phyloP scores from a whole-genome alignment of 352 stramenopile genomes.

The Phytophthora syringae region DNA sequence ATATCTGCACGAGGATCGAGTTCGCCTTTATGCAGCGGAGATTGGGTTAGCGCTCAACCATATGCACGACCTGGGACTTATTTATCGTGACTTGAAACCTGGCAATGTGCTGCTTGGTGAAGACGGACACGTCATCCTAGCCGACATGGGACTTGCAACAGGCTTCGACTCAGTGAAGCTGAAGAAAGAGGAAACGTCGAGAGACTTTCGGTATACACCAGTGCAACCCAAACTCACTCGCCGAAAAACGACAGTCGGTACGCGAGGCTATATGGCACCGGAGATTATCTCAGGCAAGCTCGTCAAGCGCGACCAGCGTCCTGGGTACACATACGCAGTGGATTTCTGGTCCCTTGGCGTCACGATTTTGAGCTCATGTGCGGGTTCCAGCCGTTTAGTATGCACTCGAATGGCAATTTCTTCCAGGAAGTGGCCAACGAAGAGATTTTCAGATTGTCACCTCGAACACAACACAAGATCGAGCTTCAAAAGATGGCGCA shows the following conservation, averaged over 20 bases:
- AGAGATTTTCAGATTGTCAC: conserved; percentile 75
- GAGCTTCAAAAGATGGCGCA: conserved; percentile 85
- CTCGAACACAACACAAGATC: conserved; percentile 79
- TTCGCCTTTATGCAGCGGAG: conserved; percentile 84
- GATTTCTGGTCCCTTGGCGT: conserved; percentile 88
- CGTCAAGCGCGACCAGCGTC: conserved; percentile 78
- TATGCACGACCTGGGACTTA: conserved; percentile 87
- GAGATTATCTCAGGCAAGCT: conserved; percentile 91
- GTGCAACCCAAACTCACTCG: conserved; percentile 66
- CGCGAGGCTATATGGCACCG: conserved; percentile 91
- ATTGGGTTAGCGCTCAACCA: conserved; percentile 88
- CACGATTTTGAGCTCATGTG: conserved; percentile 89
- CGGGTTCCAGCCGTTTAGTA: conserved; percentile 85
- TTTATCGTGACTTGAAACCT: conserved; percentile 91
- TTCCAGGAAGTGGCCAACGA: conserved; percentile 84
- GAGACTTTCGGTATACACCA: conserved; percentile 55
- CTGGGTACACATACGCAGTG: conserved; percentile 78
- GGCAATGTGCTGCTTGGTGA: conserved; percentile 90
- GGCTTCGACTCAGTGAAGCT: conserved; percentile 62
- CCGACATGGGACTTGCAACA: conserved; percentile 88
- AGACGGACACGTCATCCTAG: conserved; percentile 90
- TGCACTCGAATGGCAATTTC: conserved; percentile 73
- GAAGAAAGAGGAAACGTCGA: conserved; percentile 52
- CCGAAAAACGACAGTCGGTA: conserved; percentile 86
- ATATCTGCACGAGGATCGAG: conserved; percentile 78